Percentiles rank a stretch among this genome's conserved stretches.
These are phyloP conservation scores for Trichoderma sp. DNA, from an alignment of 2,329 filamentous ascomycete genomes.

Conservation along the genomic window DNA sequence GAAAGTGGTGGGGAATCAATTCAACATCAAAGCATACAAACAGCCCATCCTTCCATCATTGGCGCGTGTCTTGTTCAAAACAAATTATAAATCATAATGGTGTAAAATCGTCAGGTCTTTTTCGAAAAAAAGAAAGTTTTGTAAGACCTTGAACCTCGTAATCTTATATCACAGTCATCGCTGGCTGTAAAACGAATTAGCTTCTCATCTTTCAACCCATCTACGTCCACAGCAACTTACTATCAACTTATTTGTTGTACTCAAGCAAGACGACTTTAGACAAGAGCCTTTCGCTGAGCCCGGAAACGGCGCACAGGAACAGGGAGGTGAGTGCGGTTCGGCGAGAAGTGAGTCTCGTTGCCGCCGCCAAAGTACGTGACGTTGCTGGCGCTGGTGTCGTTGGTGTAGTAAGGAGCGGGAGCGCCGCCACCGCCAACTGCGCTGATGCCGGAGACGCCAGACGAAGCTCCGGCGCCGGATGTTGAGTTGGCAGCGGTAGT, in stretches of 20 bases:
- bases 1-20: conserved; percentile 16
- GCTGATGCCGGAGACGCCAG: not conserved
- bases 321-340: not conserved
- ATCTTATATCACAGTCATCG: not conserved
- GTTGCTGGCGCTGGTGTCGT: not conserved
- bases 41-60: conserved; percentile 2
- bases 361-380: not conserved
- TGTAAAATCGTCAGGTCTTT: not conserved
- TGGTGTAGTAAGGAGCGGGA: not conserved
- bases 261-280: not conserved
- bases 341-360: conserved; percentile 2
- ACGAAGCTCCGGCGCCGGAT: not conserved
- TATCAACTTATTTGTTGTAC: not conserved
- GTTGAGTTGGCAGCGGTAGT: not conserved
- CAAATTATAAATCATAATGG: conserved; percentile 18
- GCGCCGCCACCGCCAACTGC: not conserved
- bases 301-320: conserved; percentile 15
- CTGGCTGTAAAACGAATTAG: not conserved
- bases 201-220: not conserved
- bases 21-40: conserved; percentile 12
- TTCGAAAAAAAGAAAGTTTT: not conserved
- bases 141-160: not conserved
- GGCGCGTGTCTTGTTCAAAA: not conserved
- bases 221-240: not conserved
- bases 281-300: not conserved